Base-by-base conservation (phyloP, 2,329 filamentous ascomycete species). In the Mycosphaerelloides madeirae region DNA sequence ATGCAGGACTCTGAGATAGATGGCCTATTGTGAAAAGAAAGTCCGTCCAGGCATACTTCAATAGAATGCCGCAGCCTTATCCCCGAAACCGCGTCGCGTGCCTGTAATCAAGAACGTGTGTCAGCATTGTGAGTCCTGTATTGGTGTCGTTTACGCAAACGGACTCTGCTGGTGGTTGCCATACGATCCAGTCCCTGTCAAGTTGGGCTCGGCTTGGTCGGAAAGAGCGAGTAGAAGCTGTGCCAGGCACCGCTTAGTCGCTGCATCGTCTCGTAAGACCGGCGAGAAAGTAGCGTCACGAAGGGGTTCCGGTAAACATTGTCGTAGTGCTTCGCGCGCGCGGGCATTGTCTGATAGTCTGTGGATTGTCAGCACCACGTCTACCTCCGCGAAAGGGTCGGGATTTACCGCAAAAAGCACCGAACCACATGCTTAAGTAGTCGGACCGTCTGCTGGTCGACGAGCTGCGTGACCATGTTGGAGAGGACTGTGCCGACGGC, bases 381-480 rank as follows among this genome's bases (percentile, higher is more conserved):
- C n/a, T n/a, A 22, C 8, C 19, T 31, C 29, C 7, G n/a, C 9
- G 36, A 39, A 9, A 19, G 18, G n/a, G 15, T 32, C 29, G 11
- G 11, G 25, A 71, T 81, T 58, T 74, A 94, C 88, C 93, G 81
- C 63, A 98, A 78, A 68, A 98, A 98, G 71, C 93, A 98, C 56
- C 93, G 79, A 28, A 98, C 93, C 45, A 98, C 93, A 65, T 98
- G 93, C 78, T 98, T 98, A 18, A 98, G 80, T 36, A 98, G 76
- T 41, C 93, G 80, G 22, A 95, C 93, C 1, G 93, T 98, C 70
- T 98, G 93, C 63, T 95, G 91, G 68, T 98, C 93, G 31, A 97
- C 93, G 29, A 98, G 79, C 70, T 97, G 91, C 41, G 85, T 89
- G 45, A 98, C 93, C 93, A 98, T 98, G 65, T 97, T 98, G 72